These are phyloP conservation scores for Misopates orontium DNA, from an alignment of 257 asterid genomes.

Conservation along the genomic window DNA sequence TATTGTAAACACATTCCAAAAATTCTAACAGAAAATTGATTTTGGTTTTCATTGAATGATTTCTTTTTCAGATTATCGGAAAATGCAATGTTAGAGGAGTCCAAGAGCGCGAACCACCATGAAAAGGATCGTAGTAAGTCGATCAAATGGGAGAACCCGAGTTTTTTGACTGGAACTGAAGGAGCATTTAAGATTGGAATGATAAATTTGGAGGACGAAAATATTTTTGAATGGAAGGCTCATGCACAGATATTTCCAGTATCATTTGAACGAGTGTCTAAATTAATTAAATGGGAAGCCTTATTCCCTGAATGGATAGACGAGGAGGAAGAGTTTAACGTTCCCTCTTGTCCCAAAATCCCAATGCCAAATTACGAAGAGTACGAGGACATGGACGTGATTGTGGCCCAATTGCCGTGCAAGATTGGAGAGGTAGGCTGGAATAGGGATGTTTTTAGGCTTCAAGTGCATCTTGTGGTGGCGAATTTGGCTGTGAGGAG, in stretches of 20 bases:
- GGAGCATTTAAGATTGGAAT: slow-evolving; percentile 54
- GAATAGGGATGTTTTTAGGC: slow-evolving; percentile 74
- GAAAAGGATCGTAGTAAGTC: slow-evolving; percentile 34
- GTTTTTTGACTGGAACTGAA: slow-evolving; percentile 45
- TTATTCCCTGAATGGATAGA: slow-evolving; percentile 93
- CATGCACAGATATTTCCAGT: slow-evolving; percentile 36
- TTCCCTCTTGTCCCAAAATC: slow-evolving; percentile 72
- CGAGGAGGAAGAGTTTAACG: slow-evolving; percentile 80
- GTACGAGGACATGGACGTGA: slow-evolving; percentile 48
- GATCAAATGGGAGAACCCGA: slow-evolving; percentile 60
- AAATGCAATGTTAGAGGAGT: slow-evolving; percentile 62
- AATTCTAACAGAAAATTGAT: neutral
- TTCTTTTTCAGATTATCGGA: slow-evolving; percentile 34
- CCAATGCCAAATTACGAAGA: slow-evolving; percentile 59
- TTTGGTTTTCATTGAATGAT: slow-evolving; percentile 20
- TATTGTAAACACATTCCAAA: neutral
- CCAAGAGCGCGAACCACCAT: slow-evolving; percentile 10
- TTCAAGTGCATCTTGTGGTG: slow-evolving; percentile 66
- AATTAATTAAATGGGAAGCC: slow-evolving; percentile 61
- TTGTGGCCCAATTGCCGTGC: slow-evolving; percentile 72
- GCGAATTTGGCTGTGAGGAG: slow-evolving; percentile 63
- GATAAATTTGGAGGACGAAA: slow-evolving; percentile 76
- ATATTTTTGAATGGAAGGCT: slow-evolving; percentile 52
- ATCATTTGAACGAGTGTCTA: slow-evolving; percentile 47
- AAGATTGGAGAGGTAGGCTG: slow-evolving; percentile 49